A percentile compares a stretch with the other conserved stretches of the same genome.
phyloP scores from a whole-genome alignment of 176 grass and related monocot genomes.

The Puccinellia tenuiflora region DNA sequence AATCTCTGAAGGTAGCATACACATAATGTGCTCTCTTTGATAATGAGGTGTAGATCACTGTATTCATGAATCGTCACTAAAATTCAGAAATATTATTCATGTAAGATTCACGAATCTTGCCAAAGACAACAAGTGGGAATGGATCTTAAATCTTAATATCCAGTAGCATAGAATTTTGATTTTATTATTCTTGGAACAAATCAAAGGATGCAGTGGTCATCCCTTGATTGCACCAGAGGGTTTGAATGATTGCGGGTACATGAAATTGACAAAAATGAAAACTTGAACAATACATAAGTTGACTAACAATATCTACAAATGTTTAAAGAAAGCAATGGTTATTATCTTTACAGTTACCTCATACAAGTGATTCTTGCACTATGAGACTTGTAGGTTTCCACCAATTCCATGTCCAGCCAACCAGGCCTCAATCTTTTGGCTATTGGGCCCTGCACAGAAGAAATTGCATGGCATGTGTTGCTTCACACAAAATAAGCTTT shows the following conservation, averaged over 20 bases:
- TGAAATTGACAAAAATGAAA: conserved; percentile 17
- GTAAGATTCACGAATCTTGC: not conserved
- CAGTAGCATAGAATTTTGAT: not conserved
- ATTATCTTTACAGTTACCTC: conserved; percentile 38
- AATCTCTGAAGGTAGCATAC: not conserved
- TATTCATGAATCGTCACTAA: not conserved
- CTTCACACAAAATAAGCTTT: conserved; percentile 14
- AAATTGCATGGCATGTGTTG: conserved; percentile 1
- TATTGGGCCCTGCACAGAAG: conserved; percentile 57
- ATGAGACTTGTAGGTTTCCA: conserved; percentile 51
- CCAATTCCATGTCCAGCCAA: conserved; percentile 1
- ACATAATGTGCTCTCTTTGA: not conserved
- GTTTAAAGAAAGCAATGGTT: not conserved
- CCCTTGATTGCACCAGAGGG: not conserved
- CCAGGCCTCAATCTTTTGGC: conserved; percentile 33
- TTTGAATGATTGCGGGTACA: not conserved
- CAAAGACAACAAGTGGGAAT: not conserved
- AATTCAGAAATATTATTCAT: not conserved
- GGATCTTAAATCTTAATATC: not conserved
- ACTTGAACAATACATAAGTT: not conserved
- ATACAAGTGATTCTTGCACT: conserved; percentile 76
- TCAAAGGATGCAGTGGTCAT: not conserved
- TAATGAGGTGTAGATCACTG: not conserved
- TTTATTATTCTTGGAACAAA: not conserved
- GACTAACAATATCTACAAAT: not conserved